Evolutionary conservation across 495 filamentous ascomycete genomes (phyloP).

Genomic region (Neurospora intermedia): DNA sequence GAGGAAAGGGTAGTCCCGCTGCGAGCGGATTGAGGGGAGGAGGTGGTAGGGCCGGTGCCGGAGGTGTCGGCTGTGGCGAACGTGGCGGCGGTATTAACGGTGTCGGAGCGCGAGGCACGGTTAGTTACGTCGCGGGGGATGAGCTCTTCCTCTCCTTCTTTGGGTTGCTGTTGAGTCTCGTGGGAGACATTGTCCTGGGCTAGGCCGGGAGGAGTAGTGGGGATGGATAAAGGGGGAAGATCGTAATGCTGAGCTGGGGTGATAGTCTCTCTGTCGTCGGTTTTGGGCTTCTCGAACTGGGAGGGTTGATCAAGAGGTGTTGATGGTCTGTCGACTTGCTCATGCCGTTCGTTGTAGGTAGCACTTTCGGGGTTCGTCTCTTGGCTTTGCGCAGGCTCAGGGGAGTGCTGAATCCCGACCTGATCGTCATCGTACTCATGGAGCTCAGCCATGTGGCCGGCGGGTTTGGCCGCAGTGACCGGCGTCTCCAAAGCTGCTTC

Average conservation of each 20-base stretch:
- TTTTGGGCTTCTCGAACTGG: neutral
- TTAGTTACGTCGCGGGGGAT: neutral
- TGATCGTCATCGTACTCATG: neutral
- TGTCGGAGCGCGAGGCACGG: neutral
- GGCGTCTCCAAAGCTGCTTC: neutral
- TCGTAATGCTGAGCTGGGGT: neutral
- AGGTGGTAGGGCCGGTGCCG: neutral
- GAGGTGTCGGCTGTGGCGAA: slow-evolving; percentile 4
- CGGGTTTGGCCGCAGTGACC: neutral
- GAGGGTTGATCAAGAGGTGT: neutral
- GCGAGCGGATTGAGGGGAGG: slow-evolving; percentile 12
- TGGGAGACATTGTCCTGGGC: neutral
- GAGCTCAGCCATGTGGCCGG: neutral
- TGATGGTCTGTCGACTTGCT: neutral
- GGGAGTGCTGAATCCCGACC: neutral
- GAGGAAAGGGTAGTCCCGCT: slow-evolving; percentile 15
- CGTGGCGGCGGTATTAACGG: neutral
- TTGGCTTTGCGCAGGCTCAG: neutral
- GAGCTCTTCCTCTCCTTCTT: neutral
- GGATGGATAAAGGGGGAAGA: neutral
- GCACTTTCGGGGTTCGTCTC: neutral
- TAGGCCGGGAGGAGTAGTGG: neutral
- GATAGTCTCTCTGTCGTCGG: rapidly evolving
- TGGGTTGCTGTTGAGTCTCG: neutral
- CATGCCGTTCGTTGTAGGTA: neutral